phyloP scores from a whole-genome alignment of 2,329 filamentous ascomycete species.

The Didymella pinodella region DNA sequence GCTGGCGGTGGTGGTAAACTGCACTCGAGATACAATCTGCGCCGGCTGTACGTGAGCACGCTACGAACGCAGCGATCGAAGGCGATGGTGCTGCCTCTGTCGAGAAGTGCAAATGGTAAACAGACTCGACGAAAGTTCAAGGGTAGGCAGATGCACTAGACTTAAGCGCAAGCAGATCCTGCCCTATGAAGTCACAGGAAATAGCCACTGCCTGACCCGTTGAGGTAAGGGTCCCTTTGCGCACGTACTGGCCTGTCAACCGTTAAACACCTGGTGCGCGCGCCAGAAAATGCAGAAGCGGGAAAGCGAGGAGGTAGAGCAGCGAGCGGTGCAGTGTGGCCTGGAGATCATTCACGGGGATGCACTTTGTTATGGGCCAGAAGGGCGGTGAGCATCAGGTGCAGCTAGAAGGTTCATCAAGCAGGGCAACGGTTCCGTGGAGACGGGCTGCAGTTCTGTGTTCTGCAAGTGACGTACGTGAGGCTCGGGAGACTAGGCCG shows the following conservation, averaged over 20 bases:
- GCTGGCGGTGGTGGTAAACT: slow-evolving; percentile 23
- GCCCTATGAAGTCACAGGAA: slow-evolving; percentile 21
- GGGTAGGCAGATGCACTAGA: slow-evolving; percentile 13
- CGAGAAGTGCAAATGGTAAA: slow-evolving; percentile 4
- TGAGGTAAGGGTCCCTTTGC: slow-evolving; percentile 16
- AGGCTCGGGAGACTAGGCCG: slow-evolving; percentile 11
- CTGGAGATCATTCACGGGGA: slow-evolving; percentile 3
- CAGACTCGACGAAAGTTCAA: slow-evolving; percentile 6
- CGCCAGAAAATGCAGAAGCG: not conserved
- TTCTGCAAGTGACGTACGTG: slow-evolving; percentile 17
- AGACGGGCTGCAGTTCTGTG: slow-evolving; percentile 12
- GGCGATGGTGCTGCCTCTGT: slow-evolving; percentile 5
- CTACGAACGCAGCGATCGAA: slow-evolving; percentile 4
- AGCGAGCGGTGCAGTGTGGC: not conserved
- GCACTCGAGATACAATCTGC: slow-evolving; percentile 23
- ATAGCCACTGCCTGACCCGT: slow-evolving; percentile 11
- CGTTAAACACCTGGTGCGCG: slow-evolving; percentile 7
- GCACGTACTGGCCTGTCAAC: slow-evolving; percentile 1
- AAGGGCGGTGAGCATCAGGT: slow-evolving; percentile 20
- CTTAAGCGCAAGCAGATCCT: slow-evolving; percentile 14
- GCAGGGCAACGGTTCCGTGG: slow-evolving; percentile 18
- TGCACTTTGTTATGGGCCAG: slow-evolving; percentile 6
- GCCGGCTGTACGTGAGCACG: slow-evolving; percentile 27
- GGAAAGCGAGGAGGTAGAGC: not conserved
- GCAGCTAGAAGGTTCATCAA: slow-evolving; percentile 12